phyloP scores from a whole-genome alignment of 495 filamentous ascomycete species.

The Penicillium fimorum region DNA sequence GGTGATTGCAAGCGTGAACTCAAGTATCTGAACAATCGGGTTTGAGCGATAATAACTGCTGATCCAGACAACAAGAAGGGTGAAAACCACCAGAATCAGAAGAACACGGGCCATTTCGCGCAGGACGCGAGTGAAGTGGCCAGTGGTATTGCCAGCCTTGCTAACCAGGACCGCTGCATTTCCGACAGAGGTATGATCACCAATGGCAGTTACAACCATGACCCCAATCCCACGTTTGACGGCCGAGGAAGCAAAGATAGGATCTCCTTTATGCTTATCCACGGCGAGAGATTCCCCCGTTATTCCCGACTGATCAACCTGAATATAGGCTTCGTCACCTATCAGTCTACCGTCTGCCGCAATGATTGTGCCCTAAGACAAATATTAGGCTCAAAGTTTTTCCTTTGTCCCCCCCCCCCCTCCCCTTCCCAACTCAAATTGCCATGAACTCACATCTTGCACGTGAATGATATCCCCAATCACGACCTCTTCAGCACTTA shows the following conservation, averaged over 20 bases:
- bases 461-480: constrained; percentile 87
- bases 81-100: constrained; percentile 75
- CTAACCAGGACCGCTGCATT: constrained; percentile 82
- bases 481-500: constrained; percentile 77
- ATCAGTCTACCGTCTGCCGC: constrained; percentile 85
- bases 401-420: background rate
- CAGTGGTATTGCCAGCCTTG: constrained; percentile 64
- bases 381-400: constrained; percentile 5
- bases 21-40: constrained; percentile 68
- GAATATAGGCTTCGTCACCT: constrained; percentile 74
- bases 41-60: constrained; percentile 84
- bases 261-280: constrained; percentile 77
- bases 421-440: no score
- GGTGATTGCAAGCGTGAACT: constrained; percentile 80
- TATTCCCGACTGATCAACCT: constrained; percentile 89
- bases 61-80: constrained; percentile 80
- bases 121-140: constrained; percentile 88
- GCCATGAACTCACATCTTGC: constrained; percentile 59
- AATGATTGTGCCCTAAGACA: constrained; percentile 70
- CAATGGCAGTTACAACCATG: constrained; percentile 76
- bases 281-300: constrained; percentile 92
- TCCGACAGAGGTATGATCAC: constrained; percentile 87
- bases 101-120: constrained; percentile 75
- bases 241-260: constrained; percentile 78
- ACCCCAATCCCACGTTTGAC: constrained; percentile 88